phyloP scores from a whole-genome alignment of 2,329 filamentous ascomycete genomes.

The Epichloe brachyelytri region DNA sequence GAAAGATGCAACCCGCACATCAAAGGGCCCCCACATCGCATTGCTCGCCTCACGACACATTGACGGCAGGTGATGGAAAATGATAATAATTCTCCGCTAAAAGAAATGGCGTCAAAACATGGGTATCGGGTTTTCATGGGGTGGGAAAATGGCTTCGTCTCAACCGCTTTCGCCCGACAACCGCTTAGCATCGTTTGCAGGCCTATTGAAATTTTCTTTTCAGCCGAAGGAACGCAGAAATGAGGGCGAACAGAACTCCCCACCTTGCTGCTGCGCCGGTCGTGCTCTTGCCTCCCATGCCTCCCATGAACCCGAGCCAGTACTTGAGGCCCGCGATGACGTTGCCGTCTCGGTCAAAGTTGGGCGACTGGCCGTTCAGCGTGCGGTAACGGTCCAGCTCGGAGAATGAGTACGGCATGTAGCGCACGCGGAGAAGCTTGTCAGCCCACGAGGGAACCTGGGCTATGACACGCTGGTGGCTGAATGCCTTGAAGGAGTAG shows the following conservation, averaged over 20 bases:
- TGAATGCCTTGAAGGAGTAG: constrained; percentile 32
- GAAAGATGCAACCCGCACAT: neutral
- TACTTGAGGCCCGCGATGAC: constrained; percentile 38
- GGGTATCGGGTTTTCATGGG: neutral
- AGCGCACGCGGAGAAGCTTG: constrained; percentile 50
- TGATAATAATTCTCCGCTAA: no score
- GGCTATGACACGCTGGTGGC: constrained; percentile 25
- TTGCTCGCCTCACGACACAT: neutral
- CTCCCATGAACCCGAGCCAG: constrained; percentile 38
- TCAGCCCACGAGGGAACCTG: constrained; percentile 26
- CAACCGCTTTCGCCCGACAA: neutral
- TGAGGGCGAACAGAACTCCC: constrained; percentile 28
- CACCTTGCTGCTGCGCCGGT: constrained; percentile 41
- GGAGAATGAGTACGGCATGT: constrained; percentile 45
- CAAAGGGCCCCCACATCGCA: neutral
- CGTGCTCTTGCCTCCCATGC: constrained; percentile 35
- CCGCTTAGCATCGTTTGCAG: constrained; percentile 12
- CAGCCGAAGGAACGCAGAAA: constrained; percentile 19
- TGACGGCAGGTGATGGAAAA: no score
- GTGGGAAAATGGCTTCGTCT: neutral
- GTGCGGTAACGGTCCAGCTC: constrained; percentile 32
- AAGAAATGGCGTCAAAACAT: neutral
- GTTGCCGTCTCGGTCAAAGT: constrained; percentile 50
- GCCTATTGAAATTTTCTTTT: constrained; percentile 21
- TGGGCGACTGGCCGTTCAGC: constrained; percentile 33